A percentile compares a stretch with the other conserved stretches of the same genome.
phyloP scores from a whole-genome alignment of 805 yeast species.

The Schizosaccharomyces osmophilus region DNA sequence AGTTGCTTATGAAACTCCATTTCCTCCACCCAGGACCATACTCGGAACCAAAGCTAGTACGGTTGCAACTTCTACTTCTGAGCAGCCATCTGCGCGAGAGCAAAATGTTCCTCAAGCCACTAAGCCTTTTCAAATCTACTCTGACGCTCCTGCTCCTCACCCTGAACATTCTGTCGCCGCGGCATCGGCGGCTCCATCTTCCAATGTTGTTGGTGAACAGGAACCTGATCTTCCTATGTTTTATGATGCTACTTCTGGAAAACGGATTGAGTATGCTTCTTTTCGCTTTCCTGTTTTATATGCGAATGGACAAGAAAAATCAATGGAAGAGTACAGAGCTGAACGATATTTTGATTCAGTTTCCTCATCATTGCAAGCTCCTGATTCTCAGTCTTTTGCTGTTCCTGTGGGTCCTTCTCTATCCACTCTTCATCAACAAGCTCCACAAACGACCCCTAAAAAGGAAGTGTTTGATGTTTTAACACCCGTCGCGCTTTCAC shows the following conservation, averaged over 20 bases:
- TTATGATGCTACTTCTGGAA: neutral
- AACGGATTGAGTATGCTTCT: constrained; percentile 9
- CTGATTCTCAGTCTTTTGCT: neutral
- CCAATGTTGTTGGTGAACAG: neutral
- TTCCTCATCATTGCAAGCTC: neutral
- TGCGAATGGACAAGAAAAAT: constrained; percentile 25
- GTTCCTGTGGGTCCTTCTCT: neutral
- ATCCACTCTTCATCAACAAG: neutral
- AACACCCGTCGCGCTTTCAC: neutral
- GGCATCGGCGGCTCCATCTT: neutral
- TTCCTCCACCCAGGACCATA: neutral
- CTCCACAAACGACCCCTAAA: neutral
- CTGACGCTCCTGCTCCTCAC: neutral
- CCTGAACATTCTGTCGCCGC: neutral
- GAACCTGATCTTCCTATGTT: neutral
- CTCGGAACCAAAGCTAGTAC: neutral
- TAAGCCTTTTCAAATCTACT: neutral
- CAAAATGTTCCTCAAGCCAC: neutral
- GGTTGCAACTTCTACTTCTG: neutral
- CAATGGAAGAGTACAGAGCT: constrained; percentile 45
- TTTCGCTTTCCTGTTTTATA: constrained; percentile 8
- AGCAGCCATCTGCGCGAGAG: neutral
- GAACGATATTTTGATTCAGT: neutral
- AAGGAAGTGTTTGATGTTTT: neutral
- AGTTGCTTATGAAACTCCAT: neutral